A percentile compares a stretch with the other conserved stretches of the same genome.
phyloP scores from a whole-genome alignment of 2,329 filamentous ascomycete species.

The Nigrospora sphaerica region DNA sequence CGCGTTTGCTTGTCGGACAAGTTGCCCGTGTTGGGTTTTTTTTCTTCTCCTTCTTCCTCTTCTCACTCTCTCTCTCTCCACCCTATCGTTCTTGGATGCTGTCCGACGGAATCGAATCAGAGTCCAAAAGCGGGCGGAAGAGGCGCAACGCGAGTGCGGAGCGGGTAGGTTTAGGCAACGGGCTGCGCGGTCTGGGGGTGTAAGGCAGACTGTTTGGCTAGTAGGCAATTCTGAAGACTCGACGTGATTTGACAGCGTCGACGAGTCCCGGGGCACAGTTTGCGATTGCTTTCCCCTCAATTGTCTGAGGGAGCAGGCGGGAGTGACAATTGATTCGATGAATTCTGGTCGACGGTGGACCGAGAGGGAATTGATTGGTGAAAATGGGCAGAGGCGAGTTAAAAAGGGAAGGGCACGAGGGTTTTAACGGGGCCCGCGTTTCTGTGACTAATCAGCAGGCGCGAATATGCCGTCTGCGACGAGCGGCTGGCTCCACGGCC shows the following conservation, averaged over 20 bases:
- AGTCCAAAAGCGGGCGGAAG: slow-evolving; percentile 2
- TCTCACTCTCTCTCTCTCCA: too few species aligned
- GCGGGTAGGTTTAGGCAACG: slow-evolving; percentile 5
- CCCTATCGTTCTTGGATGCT: slow-evolving; percentile 3
- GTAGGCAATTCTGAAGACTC: neutral
- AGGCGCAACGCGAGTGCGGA: slow-evolving; percentile 3
- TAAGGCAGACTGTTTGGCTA: too few species aligned
- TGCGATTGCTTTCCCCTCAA: neutral
- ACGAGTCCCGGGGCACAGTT: neutral
- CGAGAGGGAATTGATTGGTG: slow-evolving; percentile 27
- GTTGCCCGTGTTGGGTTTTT: too few species aligned
- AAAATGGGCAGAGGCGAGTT: slow-evolving; percentile 25
- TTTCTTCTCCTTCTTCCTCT: neutral
- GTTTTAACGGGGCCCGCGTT: slow-evolving; percentile 20
- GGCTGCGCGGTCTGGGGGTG: neutral
- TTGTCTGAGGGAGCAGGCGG: slow-evolving; percentile 7
- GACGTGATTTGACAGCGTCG: slow-evolving; percentile 3
- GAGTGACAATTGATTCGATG: slow-evolving; percentile 24
- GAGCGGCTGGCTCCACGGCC: too few species aligned
- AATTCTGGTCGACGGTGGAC: slow-evolving; percentile 22
- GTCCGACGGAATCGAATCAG: slow-evolving; percentile 7
- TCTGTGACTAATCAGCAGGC: slow-evolving; percentile 25
- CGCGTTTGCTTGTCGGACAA: too few species aligned
- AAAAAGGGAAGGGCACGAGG: slow-evolving; percentile 20
- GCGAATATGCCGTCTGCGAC: neutral